These are phyloP conservation scores for Podaxis sp. DNA, from an alignment of 768 basidiomycete species.

Conservation along the genomic window DNA sequence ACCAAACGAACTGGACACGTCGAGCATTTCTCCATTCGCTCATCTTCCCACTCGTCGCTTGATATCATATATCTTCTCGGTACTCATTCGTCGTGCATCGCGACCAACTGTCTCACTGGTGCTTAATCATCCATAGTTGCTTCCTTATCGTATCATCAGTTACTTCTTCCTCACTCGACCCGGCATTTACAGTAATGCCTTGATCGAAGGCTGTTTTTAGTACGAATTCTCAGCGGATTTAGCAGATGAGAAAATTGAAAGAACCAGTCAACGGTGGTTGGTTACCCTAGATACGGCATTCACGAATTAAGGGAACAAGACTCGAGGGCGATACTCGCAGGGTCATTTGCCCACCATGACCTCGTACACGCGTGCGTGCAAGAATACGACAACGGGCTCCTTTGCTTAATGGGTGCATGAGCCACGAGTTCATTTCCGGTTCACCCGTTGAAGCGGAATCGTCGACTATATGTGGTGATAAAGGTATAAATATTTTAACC, in stretches of 20 bases:
- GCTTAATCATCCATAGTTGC: background rate
- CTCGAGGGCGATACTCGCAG: background rate
- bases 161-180: background rate
- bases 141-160: background rate
- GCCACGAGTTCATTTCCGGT: background rate
- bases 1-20: background rate
- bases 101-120: background rate
- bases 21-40: background rate
- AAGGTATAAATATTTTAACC: background rate
- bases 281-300: background rate
- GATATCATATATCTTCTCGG: background rate
- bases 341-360: background rate
- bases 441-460: background rate
- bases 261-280: background rate
- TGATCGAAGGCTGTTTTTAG: background rate
- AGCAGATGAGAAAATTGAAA: background rate
- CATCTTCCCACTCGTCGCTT: background rate
- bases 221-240: background rate
- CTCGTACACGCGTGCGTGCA: background rate
- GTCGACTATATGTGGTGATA: background rate
- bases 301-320: background rate
- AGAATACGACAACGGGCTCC: background rate
- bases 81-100: background rate
- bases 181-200: background rate
- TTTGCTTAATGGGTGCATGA: background rate